Base-by-base conservation (phyloP, 768 basidiomycete genomes). In the Pulveroboletus sp. region DNA sequence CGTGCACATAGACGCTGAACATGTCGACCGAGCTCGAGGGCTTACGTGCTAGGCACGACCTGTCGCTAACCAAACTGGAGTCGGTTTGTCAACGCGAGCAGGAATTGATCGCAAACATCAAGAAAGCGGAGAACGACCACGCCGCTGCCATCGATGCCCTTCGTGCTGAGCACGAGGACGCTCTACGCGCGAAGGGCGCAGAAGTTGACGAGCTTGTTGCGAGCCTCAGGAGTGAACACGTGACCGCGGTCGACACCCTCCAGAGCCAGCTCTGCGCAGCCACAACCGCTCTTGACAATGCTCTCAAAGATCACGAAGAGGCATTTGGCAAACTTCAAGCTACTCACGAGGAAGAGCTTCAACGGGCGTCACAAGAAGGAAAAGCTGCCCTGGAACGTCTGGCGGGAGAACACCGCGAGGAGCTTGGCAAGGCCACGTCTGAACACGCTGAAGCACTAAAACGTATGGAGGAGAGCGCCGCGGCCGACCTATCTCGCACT, bases 1-100 rank as follows among this genome's bases (percentile, higher is more conserved):
- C 35, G 12, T 20, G 8, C 50, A 41, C 49, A 16, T 51, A 93
- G 89, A 76, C 87, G 11, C 64, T 85, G 45, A 95, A 95, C 62
- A 89, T 95, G 84, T 90, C 91, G 9, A 83, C 77, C 49, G 93
- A 92, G 60, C 78, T 94, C 31, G 89, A 89, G 55, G 81, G 78
- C 23, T 73, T 93, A 20, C 84, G 81, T 44, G 68, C 72, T 45
- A 80, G 81, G 59, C 81, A 86, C 58, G 67, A 76, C 45, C 74
- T 80, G 12, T 73, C 79, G 43, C 62, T 85, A 8, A 60, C 58
- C 12, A 69, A 71, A 32, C 64, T 91, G 11, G 80, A 86, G 55
- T 72, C 76, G 41, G 72, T 82, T 37, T 74, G 78, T 59, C 62
- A 74, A 44, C 82, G 75, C 36, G 86, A 88, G 61, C 71, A 73